A percentile compares a stretch with the other conserved stretches of the same genome.
phyloP scores from a whole-genome alignment of 768 basidiomycete genomes.

The Suillus bovinus region DNA sequence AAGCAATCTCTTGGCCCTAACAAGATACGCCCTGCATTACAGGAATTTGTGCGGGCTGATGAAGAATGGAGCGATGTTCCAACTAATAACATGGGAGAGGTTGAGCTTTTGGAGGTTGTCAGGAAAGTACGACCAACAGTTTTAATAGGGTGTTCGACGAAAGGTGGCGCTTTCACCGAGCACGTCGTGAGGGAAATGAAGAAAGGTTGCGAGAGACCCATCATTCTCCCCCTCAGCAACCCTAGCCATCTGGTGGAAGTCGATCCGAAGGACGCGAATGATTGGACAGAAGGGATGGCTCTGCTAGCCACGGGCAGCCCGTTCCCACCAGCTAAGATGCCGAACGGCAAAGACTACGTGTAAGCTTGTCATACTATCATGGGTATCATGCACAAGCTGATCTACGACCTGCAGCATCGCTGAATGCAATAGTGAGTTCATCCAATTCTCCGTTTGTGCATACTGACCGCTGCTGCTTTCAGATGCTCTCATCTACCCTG shows the following conservation, averaged over 20 bases:
- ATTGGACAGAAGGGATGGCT: conserved; percentile 81
- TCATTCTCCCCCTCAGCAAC: conserved; percentile 85
- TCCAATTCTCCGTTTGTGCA: background rate
- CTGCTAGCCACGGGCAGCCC: conserved; percentile 85
- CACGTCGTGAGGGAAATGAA: conserved; percentile 71
- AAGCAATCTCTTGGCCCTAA: conserved; percentile 46
- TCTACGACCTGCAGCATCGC: conserved; percentile 50
- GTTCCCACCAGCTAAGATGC: conserved; percentile 71
- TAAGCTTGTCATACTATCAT: conserved; percentile 36
- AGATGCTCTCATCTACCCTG: conserved; percentile 84
- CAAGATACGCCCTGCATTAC: conserved; percentile 47
- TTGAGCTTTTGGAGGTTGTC: conserved; percentile 67
- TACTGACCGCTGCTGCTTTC: background rate
- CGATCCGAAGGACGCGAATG: conserved; percentile 64
- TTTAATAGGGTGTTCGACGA: conserved; percentile 82
- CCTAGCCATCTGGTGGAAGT: conserved; percentile 79
- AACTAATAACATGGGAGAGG: conserved; percentile 40
- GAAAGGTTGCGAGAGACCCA: conserved; percentile 66
- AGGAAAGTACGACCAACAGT: conserved; percentile 76
- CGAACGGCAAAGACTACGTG: conserved; percentile 65
- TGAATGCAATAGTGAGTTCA: conserved; percentile 63
- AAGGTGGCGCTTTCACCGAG: conserved; percentile 75
- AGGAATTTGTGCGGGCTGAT: conserved; percentile 57
- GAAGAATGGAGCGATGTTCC: conserved; percentile 51
- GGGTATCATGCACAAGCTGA: conserved; percentile 7